phyloP scores from a whole-genome alignment of 768 basidiomycete species.

The Pulveroboletus ravenelii region DNA sequence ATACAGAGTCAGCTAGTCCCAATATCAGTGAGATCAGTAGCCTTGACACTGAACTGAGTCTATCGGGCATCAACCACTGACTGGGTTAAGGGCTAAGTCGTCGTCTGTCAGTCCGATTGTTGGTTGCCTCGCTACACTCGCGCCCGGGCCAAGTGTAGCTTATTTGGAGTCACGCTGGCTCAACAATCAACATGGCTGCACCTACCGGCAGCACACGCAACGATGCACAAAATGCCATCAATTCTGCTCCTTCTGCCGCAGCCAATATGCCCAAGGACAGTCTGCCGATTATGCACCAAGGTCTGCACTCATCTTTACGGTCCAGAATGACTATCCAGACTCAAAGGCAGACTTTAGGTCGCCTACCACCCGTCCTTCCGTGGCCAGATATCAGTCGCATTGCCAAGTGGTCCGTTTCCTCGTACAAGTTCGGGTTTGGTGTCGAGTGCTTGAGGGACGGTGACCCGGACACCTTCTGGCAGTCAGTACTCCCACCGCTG shows the following conservation, averaged over 20 bases:
- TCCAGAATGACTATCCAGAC: background rate
- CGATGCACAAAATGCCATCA: constrained; percentile 10
- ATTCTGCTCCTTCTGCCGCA: constrained; percentile 13
- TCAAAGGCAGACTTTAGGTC: constrained; percentile 19
- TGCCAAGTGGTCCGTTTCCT: constrained; percentile 95
- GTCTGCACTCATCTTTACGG: constrained; percentile 21
- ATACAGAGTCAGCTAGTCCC: too few relatives aligned
- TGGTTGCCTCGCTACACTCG: too few relatives aligned
- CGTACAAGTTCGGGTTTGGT: constrained; percentile 94
- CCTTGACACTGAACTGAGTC: too few relatives aligned
- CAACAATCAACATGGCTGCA: constrained; percentile 13
- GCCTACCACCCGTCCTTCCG: constrained; percentile 48
- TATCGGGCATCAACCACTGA: too few relatives aligned
- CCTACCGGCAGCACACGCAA: constrained; percentile 1
- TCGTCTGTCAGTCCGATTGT: too few relatives aligned
- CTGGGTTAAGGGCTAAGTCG: too few relatives aligned
- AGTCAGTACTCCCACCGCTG: constrained; percentile 52
- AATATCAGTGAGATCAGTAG: too few relatives aligned
- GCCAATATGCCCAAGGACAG: constrained; percentile 30
- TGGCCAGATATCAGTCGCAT: constrained; percentile 85
- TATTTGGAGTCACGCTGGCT: too few relatives aligned
- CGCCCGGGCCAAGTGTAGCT: too few relatives aligned
- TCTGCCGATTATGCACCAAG: constrained; percentile 35
- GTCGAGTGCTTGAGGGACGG: constrained; percentile 86
- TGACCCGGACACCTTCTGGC: constrained; percentile 95